Percentiles rank a stretch among this genome's conserved stretches.
phyloP scores from a whole-genome alignment of 495 filamentous ascomycete genomes.

The Pyrenula massariospora region DNA sequence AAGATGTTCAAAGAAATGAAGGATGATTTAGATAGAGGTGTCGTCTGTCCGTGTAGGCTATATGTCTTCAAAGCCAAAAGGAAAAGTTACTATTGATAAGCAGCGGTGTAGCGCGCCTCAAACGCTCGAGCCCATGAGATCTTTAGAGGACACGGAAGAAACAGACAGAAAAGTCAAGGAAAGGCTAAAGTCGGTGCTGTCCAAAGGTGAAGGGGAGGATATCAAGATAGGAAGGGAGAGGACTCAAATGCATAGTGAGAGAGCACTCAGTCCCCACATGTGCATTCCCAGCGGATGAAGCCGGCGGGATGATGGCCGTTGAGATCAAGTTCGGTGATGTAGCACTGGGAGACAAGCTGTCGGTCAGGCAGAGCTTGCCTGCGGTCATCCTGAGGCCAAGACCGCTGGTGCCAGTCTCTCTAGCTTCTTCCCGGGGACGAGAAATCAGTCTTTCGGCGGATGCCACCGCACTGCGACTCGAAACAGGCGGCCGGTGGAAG shows the following conservation, averaged over 20 bases:
- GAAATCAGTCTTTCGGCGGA: background rate
- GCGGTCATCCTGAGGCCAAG: background rate
- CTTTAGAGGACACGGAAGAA: no score
- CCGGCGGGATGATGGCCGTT: constrained; percentile 1
- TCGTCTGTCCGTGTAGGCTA: no score
- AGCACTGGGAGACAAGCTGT: background rate
- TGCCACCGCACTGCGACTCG: background rate
- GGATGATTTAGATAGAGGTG: no score
- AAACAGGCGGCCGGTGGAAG: background rate
- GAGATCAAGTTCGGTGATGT: background rate
- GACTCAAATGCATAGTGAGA: constrained; percentile 4
- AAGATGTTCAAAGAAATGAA: no score
- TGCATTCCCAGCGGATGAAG: background rate
- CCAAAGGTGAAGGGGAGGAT: background rate
- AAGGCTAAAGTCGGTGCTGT: background rate
- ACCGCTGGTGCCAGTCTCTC: background rate
- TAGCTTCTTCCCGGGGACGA: background rate
- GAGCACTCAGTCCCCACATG: background rate
- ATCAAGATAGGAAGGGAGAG: background rate
- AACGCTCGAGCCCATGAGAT: background rate
- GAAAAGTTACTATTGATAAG: background rate
- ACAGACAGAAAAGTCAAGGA: background rate
- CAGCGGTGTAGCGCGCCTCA: background rate
- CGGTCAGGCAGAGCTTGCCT: background rate
- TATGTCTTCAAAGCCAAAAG: background rate